These are phyloP conservation scores for Suhomyces kunorum DNA, from an alignment of 1,139 yeast genomes.

Conservation along the genomic window DNA sequence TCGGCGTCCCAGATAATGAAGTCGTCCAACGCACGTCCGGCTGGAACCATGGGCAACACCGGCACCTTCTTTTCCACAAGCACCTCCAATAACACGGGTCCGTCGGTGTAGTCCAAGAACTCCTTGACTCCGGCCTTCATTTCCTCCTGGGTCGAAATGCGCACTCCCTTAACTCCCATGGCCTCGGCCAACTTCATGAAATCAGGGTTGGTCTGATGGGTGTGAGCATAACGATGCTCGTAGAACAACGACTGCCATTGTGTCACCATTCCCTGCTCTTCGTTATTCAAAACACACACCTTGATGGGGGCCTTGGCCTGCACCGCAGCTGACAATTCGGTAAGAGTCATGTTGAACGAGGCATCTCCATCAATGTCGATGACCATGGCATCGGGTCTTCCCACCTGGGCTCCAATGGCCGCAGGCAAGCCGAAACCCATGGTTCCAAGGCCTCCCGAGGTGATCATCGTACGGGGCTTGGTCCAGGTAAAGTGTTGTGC, in stretches of 20 bases:
- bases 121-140: slow-evolving; percentile 52
- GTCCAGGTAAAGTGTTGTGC: slow-evolving; percentile 97
- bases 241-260: slow-evolving; percentile 98
- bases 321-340: slow-evolving; percentile 89
- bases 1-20: slow-evolving; percentile 83
- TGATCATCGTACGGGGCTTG: slow-evolving; percentile 86
- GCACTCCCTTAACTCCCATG: slow-evolving; percentile 86
- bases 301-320: slow-evolving; percentile 92
- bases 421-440: slow-evolving; percentile 98
- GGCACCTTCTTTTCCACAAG: slow-evolving; percentile 94
- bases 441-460: slow-evolving; percentile 98
- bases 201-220: slow-evolving; percentile 93
- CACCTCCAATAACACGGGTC: slow-evolving; percentile 91
- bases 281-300: slow-evolving; percentile 86
- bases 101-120: slow-evolving; percentile 68
- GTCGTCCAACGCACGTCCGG: slow-evolving; percentile 91
- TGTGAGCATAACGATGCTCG: slow-evolving; percentile 94
- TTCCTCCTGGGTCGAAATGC: slow-evolving; percentile 68
- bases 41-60: slow-evolving; percentile 98
- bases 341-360: slow-evolving; percentile 94
- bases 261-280: slow-evolving; percentile 99
- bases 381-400: slow-evolving; percentile 90
- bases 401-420: slow-evolving; percentile 98
- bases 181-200: slow-evolving; percentile 91
- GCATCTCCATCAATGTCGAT: slow-evolving; percentile 99